Percentiles rank a stretch among this genome's conserved stretches.
phyloP scores from a whole-genome alignment of 768 basidiomycete genomes.

The Suillus discolor region DNA sequence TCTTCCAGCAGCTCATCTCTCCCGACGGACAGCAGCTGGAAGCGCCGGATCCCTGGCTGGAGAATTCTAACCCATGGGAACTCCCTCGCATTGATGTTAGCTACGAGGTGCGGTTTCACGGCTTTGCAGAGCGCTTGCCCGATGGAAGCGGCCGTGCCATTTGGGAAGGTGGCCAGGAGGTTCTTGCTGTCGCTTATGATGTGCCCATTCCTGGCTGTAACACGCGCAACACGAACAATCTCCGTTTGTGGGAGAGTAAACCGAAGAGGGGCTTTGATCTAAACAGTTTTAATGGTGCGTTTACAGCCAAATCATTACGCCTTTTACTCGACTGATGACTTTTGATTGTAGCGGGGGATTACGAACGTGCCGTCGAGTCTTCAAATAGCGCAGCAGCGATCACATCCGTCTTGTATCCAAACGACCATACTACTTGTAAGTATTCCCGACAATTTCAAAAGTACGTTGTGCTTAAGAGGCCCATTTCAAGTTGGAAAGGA shows the following conservation, averaged over 20 bases:
- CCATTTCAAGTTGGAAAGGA: slow-evolving; percentile 71
- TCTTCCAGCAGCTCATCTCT: slow-evolving; percentile 92
- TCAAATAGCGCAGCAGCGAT: slow-evolving; percentile 92
- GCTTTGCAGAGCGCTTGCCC: slow-evolving; percentile 67
- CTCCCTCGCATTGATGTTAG: slow-evolving; percentile 82
- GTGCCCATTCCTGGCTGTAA: slow-evolving; percentile 87
- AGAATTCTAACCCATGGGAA: slow-evolving; percentile 88
- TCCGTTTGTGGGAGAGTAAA: slow-evolving; percentile 83
- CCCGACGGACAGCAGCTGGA: slow-evolving; percentile 84
- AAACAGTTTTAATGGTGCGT: slow-evolving; percentile 88
- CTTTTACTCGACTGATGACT: background rate
- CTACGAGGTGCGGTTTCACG: slow-evolving; percentile 89
- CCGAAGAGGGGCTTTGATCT: slow-evolving; percentile 92
- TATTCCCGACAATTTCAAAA: background rate
- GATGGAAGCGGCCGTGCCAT: slow-evolving; percentile 62
- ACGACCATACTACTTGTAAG: slow-evolving; percentile 80
- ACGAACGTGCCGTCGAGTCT: slow-evolving; percentile 85
- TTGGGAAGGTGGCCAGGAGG: slow-evolving; percentile 93
- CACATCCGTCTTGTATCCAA: slow-evolving; percentile 94
- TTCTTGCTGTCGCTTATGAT: slow-evolving; percentile 92
- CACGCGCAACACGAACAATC: slow-evolving; percentile 87
- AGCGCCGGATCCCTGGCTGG: slow-evolving; percentile 93
- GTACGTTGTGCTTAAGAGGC: background rate
- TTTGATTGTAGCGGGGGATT: slow-evolving; percentile 73
- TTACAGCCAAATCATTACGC: no score